Conservation (phyloP, 2,329 filamentous ascomycete genomes). For the Hypoxylon sp. region DNA sequence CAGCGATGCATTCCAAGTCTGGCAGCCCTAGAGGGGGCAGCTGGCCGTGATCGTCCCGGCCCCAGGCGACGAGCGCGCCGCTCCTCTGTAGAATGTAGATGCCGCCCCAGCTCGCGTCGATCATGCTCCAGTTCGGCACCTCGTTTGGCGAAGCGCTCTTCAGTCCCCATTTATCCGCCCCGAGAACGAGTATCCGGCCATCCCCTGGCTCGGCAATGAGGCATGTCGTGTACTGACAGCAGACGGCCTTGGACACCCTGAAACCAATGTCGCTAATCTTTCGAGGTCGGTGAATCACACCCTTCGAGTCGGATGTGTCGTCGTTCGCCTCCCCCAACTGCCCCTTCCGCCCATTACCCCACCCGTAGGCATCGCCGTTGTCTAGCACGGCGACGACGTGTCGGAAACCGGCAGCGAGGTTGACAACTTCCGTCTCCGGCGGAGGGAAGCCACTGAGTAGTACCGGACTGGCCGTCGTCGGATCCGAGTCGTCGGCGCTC, state of each 20-base stretch:
- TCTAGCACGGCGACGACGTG: constrained; percentile 78
- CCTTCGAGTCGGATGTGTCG: constrained; percentile 38
- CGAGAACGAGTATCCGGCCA: constrained; percentile 73
- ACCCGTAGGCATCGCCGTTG: constrained; percentile 82
- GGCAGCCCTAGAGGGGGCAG: constrained; percentile 71
- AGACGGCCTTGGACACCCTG: constrained; percentile 70
- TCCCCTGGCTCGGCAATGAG: constrained; percentile 63
- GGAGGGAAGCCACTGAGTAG: constrained; percentile 71
- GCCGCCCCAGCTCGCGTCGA: constrained; percentile 83
- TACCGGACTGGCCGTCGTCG: constrained; percentile 37
- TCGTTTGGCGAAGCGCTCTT: constrained; percentile 62
- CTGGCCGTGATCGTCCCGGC: constrained; percentile 85
- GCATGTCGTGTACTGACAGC: constrained; percentile 87
- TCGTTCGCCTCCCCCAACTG: constrained; percentile 70
- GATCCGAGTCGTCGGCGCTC: constrained; percentile 60
- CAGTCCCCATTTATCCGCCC: constrained; percentile 77
- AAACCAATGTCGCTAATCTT: constrained; percentile 68
- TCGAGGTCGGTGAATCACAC: constrained; percentile 65
- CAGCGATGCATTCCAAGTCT: constrained; percentile 68
- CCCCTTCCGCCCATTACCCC: constrained; percentile 87
- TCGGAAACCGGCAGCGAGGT: constrained; percentile 76
- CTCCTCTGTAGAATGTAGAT: constrained; percentile 73
- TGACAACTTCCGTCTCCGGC: constrained; percentile 61
- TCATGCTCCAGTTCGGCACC: constrained; percentile 67
- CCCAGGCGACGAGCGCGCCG: constrained; percentile 75